A percentile compares a stretch with the other conserved stretches of the same genome.
phyloP scores from a whole-genome alignment of 805 yeast genomes.

The Candida hungchunana region DNA sequence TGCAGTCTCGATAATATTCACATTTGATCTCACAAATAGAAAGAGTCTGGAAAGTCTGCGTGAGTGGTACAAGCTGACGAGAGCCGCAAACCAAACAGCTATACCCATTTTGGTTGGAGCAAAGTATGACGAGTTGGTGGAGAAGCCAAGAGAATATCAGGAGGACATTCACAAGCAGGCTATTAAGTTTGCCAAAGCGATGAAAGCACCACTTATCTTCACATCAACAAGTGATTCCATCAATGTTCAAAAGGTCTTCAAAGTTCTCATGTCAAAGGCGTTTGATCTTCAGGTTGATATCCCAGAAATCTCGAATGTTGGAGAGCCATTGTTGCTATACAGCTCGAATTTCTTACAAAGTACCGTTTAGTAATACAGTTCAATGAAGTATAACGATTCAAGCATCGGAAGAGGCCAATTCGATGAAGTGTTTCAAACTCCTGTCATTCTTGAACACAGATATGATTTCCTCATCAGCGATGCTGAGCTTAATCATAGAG shows the following conservation, averaged over 20 bases:
- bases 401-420: slow-evolving; percentile 4
- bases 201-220: slow-evolving; percentile 81
- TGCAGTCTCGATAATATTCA: slow-evolving; percentile 84
- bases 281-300: slow-evolving; percentile 72
- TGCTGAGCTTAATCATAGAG: slow-evolving; percentile 56
- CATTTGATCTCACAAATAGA: slow-evolving; percentile 86
- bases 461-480: slow-evolving; percentile 67
- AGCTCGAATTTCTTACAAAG: neutral
- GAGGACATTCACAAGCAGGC: slow-evolving; percentile 79
- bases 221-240: slow-evolving; percentile 91
- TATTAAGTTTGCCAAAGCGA: slow-evolving; percentile 78
- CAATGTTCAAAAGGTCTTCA: slow-evolving; percentile 90
- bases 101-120: slow-evolving; percentile 92
- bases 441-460: slow-evolving; percentile 57
- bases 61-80: slow-evolving; percentile 92
- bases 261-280: slow-evolving; percentile 83
- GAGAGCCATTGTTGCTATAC: slow-evolving; percentile 75
- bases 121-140: slow-evolving; percentile 83
- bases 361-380: too few relatives aligned
- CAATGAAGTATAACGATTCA: neutral
- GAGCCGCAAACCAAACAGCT: slow-evolving; percentile 86
- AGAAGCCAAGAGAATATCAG: slow-evolving; percentile 75
- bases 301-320: slow-evolving; percentile 78
- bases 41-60: slow-evolving; percentile 82
- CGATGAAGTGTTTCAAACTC: slow-evolving; percentile 27